Evolutionary conservation across 148 eudicot genomes (phyloP).

Genomic region (Selenicereus undatus): DNA sequence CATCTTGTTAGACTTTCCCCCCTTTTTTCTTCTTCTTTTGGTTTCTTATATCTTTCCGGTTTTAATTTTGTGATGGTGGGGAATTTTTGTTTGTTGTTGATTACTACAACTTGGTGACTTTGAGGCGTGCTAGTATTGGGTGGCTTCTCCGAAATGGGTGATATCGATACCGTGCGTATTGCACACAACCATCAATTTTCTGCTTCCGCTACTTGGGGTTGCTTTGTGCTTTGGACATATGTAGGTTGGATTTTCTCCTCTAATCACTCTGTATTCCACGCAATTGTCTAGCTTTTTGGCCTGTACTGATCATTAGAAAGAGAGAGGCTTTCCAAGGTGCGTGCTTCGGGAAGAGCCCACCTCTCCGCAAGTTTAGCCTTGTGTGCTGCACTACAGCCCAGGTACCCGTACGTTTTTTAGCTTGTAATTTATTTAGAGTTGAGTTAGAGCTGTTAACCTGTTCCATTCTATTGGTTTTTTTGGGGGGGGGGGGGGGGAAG

Average conservation of each 20-base stretch:
- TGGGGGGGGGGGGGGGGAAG: too few relatives aligned
- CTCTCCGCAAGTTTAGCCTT: constrained; percentile 13
- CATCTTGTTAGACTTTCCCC: neutral
- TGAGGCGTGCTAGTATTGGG: neutral
- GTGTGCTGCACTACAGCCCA: neutral
- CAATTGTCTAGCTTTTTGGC: neutral
- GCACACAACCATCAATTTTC: neutral
- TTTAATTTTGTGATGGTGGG: neutral
- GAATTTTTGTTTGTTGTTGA: neutral
- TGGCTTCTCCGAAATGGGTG: neutral
- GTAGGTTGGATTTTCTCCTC: neutral
- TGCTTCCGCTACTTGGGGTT: neutral
- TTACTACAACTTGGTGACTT: neutral
- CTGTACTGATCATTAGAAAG: neutral
- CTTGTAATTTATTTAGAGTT: neutral
- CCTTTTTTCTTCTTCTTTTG: neutral
- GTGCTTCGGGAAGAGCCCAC: constrained; percentile 5
- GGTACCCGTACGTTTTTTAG: neutral
- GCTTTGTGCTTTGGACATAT: neutral
- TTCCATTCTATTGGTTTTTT: too few relatives aligned
- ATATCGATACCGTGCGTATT: neutral
- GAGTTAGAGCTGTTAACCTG: neutral
- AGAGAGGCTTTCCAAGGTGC: neutral
- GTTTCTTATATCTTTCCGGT: neutral
- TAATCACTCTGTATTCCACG: neutral